Evolutionary conservation across 202 grass and related monocot genomes (phyloP), one percentile per base, ranked within the genome.

Genomic region (Dendrocalamus latiflorus): DNA sequence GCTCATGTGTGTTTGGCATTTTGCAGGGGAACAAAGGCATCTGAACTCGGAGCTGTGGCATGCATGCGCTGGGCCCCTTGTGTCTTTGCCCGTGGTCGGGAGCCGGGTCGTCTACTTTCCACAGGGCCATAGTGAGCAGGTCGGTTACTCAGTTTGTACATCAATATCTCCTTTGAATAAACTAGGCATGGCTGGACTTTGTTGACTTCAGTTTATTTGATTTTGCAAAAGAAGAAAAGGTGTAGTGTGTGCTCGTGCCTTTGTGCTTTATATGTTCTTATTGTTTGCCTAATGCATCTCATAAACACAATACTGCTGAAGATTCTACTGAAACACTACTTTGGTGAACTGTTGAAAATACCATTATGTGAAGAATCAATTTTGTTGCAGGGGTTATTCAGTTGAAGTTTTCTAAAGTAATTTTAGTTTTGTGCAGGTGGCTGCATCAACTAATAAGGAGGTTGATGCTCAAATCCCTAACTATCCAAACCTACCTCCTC

Each of bases 21-120:
- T 89, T 91, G 75, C 91, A 98, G 95, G 90, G 86, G 92, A 98
- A 72, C 92, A 95, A 68, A 98, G 90, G 85, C 91, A 89, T 80
- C 90, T 98, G 53, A 98, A 98, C 91, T 98, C 95, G 21, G 92
- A 98, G 86, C 72, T 98, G 73, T 98, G 95, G 95, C 95, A 98
- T 93, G 95, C 95, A 82, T 98, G 95, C 86, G 95, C 95, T 68
- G 95, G 95, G 78, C 95, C 95, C 62, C 92, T 98, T 61, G 95
- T 98, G 54, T 98, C 90, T 82, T 80, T 98, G 65, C 95, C 95
- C 33, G 83, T 91, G 77, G 82, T 95, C 26, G 90, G 95, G 45
- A 98, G 92, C 73, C 87, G 95, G 22, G 90, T 98, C 21, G 87
- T 98, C 81, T 98, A 98, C 89, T 95, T 98, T 80, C 92, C 95